Conservation (phyloP, 2,329 filamentous ascomycete genomes). For the Coniochaeta hoffmannii region DNA sequence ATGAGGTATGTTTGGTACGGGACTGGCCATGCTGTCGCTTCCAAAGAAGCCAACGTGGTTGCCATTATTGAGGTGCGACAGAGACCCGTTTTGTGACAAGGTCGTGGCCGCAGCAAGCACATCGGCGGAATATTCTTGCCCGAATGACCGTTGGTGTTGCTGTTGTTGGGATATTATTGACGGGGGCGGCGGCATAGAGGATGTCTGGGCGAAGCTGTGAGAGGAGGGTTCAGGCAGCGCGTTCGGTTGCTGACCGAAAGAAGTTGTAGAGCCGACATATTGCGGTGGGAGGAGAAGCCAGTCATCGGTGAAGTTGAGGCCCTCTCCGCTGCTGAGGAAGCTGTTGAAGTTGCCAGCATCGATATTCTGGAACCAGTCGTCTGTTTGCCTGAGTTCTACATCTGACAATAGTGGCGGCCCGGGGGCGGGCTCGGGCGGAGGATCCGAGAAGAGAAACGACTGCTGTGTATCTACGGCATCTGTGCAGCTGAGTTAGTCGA, state of each 20-base stretch:
- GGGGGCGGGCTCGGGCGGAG: constrained; percentile 51
- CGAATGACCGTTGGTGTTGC: constrained; percentile 11
- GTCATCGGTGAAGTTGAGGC: constrained; percentile 39
- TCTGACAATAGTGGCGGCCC: constrained; percentile 60
- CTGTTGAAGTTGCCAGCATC: constrained; percentile 41
- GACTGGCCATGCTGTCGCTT: constrained; percentile 19
- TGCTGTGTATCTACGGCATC: constrained; percentile 37
- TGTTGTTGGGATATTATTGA: constrained; percentile 8
- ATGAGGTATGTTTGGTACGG: constrained; percentile 33
- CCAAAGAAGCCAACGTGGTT: constrained; percentile 16
- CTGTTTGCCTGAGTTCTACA: constrained; percentile 50
- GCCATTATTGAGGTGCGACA: constrained; percentile 17
- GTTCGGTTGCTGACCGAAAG: constrained; percentile 46
- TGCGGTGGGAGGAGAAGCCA: constrained; percentile 53
- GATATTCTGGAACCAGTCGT: constrained; percentile 49
- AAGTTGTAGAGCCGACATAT: constrained; percentile 59
- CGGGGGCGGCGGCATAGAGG: constrained; percentile 15
- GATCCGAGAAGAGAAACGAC: constrained; percentile 38
- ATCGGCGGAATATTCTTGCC: constrained; percentile 38
- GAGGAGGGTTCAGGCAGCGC: constrained; percentile 19
- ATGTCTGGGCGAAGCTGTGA: constrained; percentile 16
- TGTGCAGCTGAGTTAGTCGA: constrained; percentile 23
- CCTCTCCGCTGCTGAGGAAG: constrained; percentile 42
- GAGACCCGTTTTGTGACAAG: constrained; percentile 37
- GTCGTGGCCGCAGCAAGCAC: constrained; percentile 49